Percentiles rank a stretch among this genome's conserved stretches.
Evolutionary conservation across 2,329 filamentous ascomycete genomes (phyloP).

Genomic region (Dendrostoma leiphaemia): DNA sequence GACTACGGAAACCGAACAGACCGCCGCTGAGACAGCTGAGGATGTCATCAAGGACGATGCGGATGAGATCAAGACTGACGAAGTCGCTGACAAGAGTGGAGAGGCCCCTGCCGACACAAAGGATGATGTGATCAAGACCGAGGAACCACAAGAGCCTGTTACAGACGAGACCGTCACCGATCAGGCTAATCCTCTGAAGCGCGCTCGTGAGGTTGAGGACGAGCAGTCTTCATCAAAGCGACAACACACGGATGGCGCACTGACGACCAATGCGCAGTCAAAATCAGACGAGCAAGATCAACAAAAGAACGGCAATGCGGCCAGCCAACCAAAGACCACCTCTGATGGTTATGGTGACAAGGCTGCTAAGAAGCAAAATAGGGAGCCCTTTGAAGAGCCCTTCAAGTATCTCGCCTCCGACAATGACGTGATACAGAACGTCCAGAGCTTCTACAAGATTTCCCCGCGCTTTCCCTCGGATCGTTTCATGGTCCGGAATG

Average conservation of each 20-base stretch:
- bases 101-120: too few species aligned
- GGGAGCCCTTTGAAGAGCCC: slow-evolving; percentile 73
- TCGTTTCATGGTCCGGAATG: slow-evolving; percentile 95
- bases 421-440: slow-evolving; percentile 73
- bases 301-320: slow-evolving; percentile 9
- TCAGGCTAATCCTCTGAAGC: slow-evolving; percentile 8
- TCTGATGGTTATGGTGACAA: slow-evolving; percentile 25
- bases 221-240: slow-evolving; percentile 13
- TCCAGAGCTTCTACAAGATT: slow-evolving; percentile 82
- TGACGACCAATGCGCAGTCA: slow-evolving; percentile 13
- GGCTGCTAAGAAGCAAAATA: slow-evolving; percentile 38
- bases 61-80: slow-evolving; percentile 19
- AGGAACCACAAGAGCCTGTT: slow-evolving; percentile 2
- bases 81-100: slow-evolving; percentile 20
- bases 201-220: slow-evolving; percentile 18
- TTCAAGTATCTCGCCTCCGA: slow-evolving; percentile 83
- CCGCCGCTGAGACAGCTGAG: neutral
- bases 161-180: neutral
- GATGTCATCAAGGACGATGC: neutral
- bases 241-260: slow-evolving; percentile 17
- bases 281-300: slow-evolving; percentile 1
- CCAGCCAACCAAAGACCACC: slow-evolving; percentile 21
- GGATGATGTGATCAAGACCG: slow-evolving; percentile 15
- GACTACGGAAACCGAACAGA: neutral
- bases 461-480: slow-evolving; percentile 82